Evolutionary conservation across 2,329 filamentous ascomycete species (phyloP).

Genomic region (Chaetothyriales sp.): DNA sequence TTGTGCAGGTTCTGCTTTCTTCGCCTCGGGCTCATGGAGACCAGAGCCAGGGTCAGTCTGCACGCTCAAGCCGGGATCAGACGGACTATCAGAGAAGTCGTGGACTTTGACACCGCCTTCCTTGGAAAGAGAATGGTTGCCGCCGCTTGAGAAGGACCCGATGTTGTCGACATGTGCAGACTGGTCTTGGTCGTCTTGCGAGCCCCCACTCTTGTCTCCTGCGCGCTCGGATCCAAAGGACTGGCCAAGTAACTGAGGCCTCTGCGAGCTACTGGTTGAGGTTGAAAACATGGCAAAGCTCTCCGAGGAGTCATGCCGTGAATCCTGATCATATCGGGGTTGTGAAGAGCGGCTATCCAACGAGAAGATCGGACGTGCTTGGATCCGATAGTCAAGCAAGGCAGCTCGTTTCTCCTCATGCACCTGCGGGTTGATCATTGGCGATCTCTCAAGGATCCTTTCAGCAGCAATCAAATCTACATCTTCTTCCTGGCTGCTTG

Average conservation of each 20-base stretch:
- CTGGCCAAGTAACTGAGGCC: constrained; percentile 36
- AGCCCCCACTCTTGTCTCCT: no score
- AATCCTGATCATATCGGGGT: constrained; percentile 24
- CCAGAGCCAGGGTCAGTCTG: not conserved
- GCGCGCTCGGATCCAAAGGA: constrained; percentile 27
- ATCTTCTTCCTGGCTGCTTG: not conserved
- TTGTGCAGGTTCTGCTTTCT: not conserved
- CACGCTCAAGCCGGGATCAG: not conserved
- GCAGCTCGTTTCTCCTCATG: constrained; percentile 29
- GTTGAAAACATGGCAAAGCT: constrained; percentile 50
- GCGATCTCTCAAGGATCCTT: not conserved
- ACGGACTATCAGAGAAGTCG: not conserved
- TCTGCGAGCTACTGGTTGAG: constrained; percentile 43
- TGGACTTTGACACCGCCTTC: not conserved
- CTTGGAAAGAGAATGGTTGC: not conserved
- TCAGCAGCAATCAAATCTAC: not conserved
- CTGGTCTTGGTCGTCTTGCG: not conserved
- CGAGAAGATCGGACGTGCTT: constrained; percentile 35
- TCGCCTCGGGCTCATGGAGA: not conserved
- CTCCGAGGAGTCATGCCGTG: constrained; percentile 43
- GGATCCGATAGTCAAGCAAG: constrained; percentile 34
- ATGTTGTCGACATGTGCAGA: not conserved
- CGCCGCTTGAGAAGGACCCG: not conserved
- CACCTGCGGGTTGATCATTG: constrained; percentile 20
- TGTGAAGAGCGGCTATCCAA: constrained; percentile 28